Evolutionary conservation across 352 stramenopile genomes (phyloP).

Genomic region (Phytophthora fragariae): DNA sequence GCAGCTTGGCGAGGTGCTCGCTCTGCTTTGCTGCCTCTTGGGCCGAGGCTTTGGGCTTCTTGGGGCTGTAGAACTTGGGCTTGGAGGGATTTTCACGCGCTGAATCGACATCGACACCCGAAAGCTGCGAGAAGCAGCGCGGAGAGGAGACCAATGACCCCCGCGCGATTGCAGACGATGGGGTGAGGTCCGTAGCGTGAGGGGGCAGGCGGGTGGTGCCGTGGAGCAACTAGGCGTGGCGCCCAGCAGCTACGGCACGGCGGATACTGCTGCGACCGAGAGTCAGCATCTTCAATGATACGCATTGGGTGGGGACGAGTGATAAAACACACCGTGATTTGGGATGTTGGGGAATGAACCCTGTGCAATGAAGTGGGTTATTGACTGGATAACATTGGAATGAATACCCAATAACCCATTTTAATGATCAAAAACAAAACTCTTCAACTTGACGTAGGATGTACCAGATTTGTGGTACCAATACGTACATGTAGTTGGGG

Average conservation of each 20-base stretch:
- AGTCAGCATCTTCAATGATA: slow-evolving; percentile 15
- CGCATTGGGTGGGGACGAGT: too few relatives aligned
- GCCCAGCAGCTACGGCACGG: background rate
- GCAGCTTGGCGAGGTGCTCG: background rate
- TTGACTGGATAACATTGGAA: too few relatives aligned
- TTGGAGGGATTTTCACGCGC: slow-evolving; percentile 1
- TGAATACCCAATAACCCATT: too few relatives aligned
- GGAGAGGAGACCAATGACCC: background rate
- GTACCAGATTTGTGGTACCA: too few relatives aligned
- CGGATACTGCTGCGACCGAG: background rate
- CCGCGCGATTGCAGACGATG: background rate
- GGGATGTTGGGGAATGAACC: too few relatives aligned
- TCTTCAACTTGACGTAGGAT: too few relatives aligned
- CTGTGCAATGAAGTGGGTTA: too few relatives aligned
- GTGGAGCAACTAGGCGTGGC: background rate
- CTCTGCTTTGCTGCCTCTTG: slow-evolving; percentile 2
- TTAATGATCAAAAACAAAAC: too few relatives aligned
- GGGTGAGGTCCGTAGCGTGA: background rate
- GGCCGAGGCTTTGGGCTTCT: background rate
- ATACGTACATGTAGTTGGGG: too few relatives aligned
- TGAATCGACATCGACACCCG: background rate
- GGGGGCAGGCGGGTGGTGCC: background rate
- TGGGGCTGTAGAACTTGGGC: background rate
- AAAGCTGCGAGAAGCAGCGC: slow-evolving; percentile 19
- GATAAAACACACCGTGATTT: too few relatives aligned